A percentile compares a stretch with the other conserved stretches of the same genome.
Evolutionary conservation across 495 filamentous ascomycete genomes (phyloP).

Genomic region (Friedmanniomyces simplex): DNA sequence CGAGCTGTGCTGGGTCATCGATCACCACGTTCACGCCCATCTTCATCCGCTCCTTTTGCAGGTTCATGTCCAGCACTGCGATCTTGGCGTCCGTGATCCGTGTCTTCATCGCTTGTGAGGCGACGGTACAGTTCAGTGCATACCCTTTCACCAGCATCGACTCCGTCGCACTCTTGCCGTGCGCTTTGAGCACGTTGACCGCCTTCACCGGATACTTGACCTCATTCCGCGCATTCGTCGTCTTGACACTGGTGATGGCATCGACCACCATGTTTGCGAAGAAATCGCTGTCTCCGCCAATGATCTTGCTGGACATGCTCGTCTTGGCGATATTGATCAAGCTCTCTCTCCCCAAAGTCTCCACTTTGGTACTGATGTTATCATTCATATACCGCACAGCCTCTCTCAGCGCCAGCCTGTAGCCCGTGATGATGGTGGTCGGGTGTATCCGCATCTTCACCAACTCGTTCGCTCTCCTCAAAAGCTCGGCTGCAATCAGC

Average conservation of each 20-base stretch:
- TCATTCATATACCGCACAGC: constrained; percentile 98
- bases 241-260: constrained; percentile 91
- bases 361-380: constrained; percentile 90
- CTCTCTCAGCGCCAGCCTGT: constrained; percentile 87
- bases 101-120: constrained; percentile 95
- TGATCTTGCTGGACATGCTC: constrained; percentile 98
- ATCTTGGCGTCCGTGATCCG: constrained; percentile 91
- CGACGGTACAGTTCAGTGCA: constrained; percentile 96
- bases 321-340: constrained; percentile 94
- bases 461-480: constrained; percentile 89
- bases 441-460: constrained; percentile 99
- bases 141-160: constrained; percentile 92
- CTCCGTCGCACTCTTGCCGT: constrained; percentile 84
- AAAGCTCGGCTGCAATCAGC: constrained; percentile 89
- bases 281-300: constrained; percentile 91
- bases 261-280: constrained; percentile 96
- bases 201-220: constrained; percentile 97
- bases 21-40: constrained; percentile 96
- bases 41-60: constrained; percentile 99
- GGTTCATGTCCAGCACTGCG: constrained; percentile 92
- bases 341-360: constrained; percentile 77
- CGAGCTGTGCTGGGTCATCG: constrained; percentile 90
- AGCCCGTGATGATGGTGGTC: constrained; percentile 98
- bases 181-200: constrained; percentile 96
- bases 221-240: constrained; percentile 78